Evolutionary conservation across 2,329 filamentous ascomycete genomes (phyloP), one percentile per base, ranked within the genome.

Genomic region (Trichoderma sp.): DNA sequence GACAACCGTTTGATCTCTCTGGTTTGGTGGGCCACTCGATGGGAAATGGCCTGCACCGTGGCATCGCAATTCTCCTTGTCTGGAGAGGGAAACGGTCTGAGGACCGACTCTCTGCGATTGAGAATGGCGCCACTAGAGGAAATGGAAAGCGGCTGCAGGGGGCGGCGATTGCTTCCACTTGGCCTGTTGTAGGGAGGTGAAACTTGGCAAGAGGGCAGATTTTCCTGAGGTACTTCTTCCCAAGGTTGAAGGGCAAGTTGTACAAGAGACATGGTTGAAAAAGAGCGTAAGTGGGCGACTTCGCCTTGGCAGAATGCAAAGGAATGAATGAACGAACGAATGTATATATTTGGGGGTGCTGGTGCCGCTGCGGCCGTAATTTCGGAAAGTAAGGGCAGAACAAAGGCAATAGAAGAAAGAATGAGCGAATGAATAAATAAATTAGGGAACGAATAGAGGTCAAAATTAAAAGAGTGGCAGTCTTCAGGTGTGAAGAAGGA

Each of bases 51-150:
- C 6, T 65, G 66, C 21, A 70, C 40, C 8, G 72, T 53, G 8
- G 74, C 75, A 2, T 69, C 53, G 5, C 70, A n/a, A 27, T 79
- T 79, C 67, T 79, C 77, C 68, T 76, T 74, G 65, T 75, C 76
- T 13, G 59, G 31, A 3, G 75, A 74, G 31, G 77, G 76, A 21
- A 75, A 49, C 4, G 75, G 74, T 16, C 74, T 71, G 7, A 70
- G 66, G 7, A 72, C 72, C 43, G 73, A 72, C 53, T 69, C 65
- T 57, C 77, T 73, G 60, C 53, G 55, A 37, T 68, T 56, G 19
- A 72, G 68, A 52, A 77, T 69, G 33, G 60, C 59, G 31, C 77
- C 77, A 4, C 64, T 69, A 16, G 72, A 55, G 3, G 73, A 72
- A 33, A 75, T 70, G 37, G 73, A 69, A 43, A 79, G 74, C 24